phyloP scores from a whole-genome alignment of 2,329 filamentous ascomycete genomes.

The Diaporthe sp. region DNA sequence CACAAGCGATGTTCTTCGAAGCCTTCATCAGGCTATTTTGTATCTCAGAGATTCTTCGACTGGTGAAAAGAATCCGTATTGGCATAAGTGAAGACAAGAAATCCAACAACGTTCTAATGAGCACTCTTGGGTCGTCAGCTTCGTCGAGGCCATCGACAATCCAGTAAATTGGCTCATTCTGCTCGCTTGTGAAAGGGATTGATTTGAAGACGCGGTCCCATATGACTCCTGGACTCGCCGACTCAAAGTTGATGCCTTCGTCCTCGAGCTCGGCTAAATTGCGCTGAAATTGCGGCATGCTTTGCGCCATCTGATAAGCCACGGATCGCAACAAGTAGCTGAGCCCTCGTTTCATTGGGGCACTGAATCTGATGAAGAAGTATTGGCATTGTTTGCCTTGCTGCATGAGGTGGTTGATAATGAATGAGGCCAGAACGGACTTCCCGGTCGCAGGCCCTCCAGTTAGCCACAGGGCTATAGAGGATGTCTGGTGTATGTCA shows the following conservation, averaged over 20 bases:
- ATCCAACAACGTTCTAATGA: not conserved
- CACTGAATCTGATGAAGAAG: constrained; percentile 40
- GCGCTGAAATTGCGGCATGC: not conserved
- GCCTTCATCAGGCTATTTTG: not conserved
- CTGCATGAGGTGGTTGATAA: not conserved
- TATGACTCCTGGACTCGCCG: not conserved
- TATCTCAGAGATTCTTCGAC: not conserved
- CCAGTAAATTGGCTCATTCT: not conserved
- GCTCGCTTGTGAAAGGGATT: not conserved
- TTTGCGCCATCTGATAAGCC: not conserved
- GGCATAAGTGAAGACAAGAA: not conserved
- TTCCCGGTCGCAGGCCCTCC: constrained; percentile 7
- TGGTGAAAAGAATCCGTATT: not conserved
- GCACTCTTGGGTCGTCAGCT: not conserved
- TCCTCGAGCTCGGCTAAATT: not conserved
- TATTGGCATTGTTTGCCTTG: constrained; percentile 36
- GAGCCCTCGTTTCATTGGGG: constrained; percentile 34
- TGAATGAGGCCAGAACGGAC: not conserved
- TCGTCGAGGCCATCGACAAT: not conserved
- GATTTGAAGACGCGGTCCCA: not conserved
- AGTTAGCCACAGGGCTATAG: constrained; percentile 22
- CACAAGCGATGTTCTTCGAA: not conserved
- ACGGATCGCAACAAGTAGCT: not conserved
- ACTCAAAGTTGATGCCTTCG: not conserved
- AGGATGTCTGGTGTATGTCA: not conserved